A percentile compares a stretch with the other conserved stretches of the same genome.
Evolutionary conservation across 78 protist genomes (phyloP).

Genomic region (Pigoraptor vietnamica): DNA sequence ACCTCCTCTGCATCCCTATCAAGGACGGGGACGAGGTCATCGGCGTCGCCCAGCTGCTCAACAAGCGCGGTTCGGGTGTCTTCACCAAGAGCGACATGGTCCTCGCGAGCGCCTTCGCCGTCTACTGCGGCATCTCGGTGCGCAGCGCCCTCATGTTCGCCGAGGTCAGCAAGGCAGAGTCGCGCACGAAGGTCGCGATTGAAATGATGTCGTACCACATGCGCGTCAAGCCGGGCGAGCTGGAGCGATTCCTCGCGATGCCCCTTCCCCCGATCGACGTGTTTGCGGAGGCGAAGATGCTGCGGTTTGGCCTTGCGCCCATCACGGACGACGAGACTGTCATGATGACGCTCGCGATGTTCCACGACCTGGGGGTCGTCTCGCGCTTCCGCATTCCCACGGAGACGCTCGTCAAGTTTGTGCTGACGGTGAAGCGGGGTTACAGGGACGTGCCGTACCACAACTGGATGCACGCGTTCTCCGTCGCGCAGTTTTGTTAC

Average conservation of each 20-base stretch:
- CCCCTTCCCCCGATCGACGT: background rate
- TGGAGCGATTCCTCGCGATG: background rate
- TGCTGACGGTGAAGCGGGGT: background rate
- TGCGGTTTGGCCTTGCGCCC: background rate
- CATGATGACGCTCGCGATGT: background rate
- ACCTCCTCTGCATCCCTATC: background rate
- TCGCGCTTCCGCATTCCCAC: background rate
- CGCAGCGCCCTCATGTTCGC: background rate
- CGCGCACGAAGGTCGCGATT: background rate
- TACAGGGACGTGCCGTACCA: slow-evolving; percentile 17
- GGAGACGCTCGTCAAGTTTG: background rate
- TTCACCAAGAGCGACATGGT: background rate
- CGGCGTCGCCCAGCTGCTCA: background rate
- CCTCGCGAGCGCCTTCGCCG: background rate
- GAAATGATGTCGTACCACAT: background rate
- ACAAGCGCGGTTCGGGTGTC: background rate
- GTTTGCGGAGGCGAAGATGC: background rate
- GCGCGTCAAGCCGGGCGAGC: background rate
- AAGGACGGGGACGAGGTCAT: background rate
- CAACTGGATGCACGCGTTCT: slow-evolving; percentile 10
- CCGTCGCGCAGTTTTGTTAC: background rate
- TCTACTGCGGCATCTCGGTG: background rate
- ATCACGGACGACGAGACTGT: background rate
- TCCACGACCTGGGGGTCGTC: background rate
- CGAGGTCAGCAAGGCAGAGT: background rate